Percentiles rank a stretch among this genome's conserved stretches.
These are phyloP conservation scores for Kingdonia uniflora DNA, from an alignment of 164 flowering plant species.

Conservation along the genomic window DNA sequence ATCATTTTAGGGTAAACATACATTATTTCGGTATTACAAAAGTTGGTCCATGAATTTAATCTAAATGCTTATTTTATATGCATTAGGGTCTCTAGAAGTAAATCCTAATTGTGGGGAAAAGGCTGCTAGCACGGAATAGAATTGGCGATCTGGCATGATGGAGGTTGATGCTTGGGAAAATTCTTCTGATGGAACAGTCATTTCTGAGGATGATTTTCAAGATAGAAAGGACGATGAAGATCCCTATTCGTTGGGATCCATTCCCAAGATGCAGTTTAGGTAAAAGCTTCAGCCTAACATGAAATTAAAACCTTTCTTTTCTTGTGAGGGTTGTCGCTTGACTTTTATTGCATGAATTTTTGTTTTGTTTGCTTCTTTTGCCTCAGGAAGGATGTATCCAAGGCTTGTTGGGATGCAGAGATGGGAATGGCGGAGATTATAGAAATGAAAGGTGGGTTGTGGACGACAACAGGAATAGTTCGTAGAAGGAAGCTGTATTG, in stretches of 20 bases:
- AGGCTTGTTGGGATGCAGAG: conserved; percentile 52
- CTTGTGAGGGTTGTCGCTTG: too few species aligned
- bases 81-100: not conserved
- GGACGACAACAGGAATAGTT: conserved; percentile 67
- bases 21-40: too few species aligned
- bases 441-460: conserved; percentile 51
- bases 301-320: not conserved
- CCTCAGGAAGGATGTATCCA: conserved; percentile 42
- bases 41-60: too few species aligned
- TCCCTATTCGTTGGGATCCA: conserved; percentile 15
- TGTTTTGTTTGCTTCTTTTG: conserved; percentile 1
- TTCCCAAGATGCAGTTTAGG: conserved; percentile 40
- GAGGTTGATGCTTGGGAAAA: conserved; percentile 17
- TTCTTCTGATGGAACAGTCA: conserved; percentile 21
- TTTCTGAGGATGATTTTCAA: conserved; percentile 18
- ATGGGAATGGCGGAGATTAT: conserved; percentile 68
- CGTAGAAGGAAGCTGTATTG: conserved; percentile 51
- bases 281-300: conserved; percentile 1
- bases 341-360: not conserved
- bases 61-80: not conserved
- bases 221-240: conserved; percentile 27
- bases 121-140: not conserved
- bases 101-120: not conserved
- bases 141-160: conserved; percentile 1
- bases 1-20: too few species aligned